A percentile compares a stretch with the other conserved stretches of the same genome.
Conservation (phyloP, 306 rosid species). For the Trifolium subterraneum region DNA sequence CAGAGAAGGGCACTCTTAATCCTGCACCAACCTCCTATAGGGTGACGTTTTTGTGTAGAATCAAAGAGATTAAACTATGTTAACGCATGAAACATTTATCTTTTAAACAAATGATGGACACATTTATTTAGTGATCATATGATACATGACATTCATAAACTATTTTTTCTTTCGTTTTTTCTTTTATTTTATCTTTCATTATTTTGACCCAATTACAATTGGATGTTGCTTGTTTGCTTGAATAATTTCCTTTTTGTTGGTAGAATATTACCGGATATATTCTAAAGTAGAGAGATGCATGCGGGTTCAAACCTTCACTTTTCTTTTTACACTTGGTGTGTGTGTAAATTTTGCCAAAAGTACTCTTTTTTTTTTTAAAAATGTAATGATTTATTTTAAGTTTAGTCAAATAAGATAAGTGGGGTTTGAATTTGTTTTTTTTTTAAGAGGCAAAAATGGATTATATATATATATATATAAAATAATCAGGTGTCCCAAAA, state of each 20-base stretch:
- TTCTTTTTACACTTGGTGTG: too few species aligned
- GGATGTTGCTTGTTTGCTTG: not conserved
- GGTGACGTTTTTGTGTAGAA: conserved; percentile 14
- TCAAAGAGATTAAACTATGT: conserved; percentile 35
- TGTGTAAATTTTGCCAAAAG: too few species aligned
- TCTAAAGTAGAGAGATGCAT: conserved; percentile 10
- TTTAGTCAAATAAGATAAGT: not conserved
- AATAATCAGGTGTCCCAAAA: too few species aligned
- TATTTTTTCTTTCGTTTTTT: too few species aligned
- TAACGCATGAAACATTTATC: conserved; percentile 34
- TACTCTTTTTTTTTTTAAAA: too few species aligned
- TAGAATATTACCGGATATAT: conserved; percentile 30
- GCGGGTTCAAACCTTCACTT: too few species aligned
- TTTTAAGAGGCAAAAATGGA: too few species aligned
- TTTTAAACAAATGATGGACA: conserved; percentile 7
- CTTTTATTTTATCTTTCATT: conserved; percentile 4
- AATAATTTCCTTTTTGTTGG: not conserved
- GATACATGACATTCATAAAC: not conserved
- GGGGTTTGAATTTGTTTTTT: not conserved
- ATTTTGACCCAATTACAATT: conserved; percentile 41
- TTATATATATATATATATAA: too few species aligned
- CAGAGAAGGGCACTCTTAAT: conserved; percentile 22
- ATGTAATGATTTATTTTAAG: not conserved
- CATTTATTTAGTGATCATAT: conserved; percentile 38
- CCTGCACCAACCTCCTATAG: not conserved